phyloP scores from a whole-genome alignment of 2,329 filamentous ascomycete species.

The Aureobasidium zeae region DNA sequence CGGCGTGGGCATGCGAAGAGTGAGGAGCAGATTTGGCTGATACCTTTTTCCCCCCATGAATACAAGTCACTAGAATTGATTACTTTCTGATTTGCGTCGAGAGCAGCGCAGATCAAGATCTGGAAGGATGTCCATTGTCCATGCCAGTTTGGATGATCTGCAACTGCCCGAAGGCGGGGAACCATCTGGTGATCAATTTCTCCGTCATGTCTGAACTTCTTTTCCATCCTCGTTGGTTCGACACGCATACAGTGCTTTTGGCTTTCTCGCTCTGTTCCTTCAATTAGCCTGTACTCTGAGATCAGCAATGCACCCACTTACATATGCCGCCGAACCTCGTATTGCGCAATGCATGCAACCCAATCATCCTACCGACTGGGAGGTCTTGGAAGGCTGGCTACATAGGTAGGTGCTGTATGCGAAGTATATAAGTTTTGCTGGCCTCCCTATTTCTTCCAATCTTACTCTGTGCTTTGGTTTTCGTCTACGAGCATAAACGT shows the following conservation, averaged over 20 bases:
- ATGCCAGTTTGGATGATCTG: no score
- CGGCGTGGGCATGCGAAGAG: conserved; percentile 18
- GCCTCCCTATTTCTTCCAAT: not conserved
- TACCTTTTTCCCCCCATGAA: no score
- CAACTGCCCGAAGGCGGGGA: conserved; percentile 9
- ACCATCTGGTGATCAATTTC: conserved; percentile 2
- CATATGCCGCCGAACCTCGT: not conserved
- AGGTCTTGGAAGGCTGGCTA: not conserved
- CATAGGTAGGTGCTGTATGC: not conserved
- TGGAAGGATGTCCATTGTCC: no score
- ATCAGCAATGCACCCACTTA: conserved; percentile 16
- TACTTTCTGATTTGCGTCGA: no score
- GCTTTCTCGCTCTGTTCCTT: not conserved
- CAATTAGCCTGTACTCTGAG: conserved; percentile 11
- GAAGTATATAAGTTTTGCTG: not conserved
- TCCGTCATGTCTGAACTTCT: conserved; percentile 2
- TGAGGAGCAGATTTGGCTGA: conserved; percentile 15
- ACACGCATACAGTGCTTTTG: no score
- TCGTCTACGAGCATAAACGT: not conserved
- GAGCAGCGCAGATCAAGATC: no score
- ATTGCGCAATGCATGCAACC: conserved; percentile 3
- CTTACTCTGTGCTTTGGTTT: not conserved
- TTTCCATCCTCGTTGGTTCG: not conserved
- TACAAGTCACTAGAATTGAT: no score
- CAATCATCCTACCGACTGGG: no score